phyloP scores from a whole-genome alignment of 305 asterid species.

The Andrographis paniculata region DNA sequence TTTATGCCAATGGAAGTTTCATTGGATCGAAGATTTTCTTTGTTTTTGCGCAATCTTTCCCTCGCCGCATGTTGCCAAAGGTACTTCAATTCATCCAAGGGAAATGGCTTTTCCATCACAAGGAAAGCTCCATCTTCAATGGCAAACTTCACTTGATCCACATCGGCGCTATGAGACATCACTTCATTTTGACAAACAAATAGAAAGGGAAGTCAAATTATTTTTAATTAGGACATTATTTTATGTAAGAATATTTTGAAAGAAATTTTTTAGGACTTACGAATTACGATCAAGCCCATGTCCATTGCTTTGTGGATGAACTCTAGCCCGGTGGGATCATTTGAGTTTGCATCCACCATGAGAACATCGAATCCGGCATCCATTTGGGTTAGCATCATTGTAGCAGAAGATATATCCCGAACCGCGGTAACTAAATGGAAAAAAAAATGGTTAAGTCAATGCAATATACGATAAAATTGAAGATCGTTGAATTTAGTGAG shows the following conservation, averaged over 20 bases:
- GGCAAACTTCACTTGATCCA: slow-evolving; percentile 19
- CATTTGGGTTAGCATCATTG: slow-evolving; percentile 16
- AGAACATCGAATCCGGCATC: slow-evolving; percentile 21
- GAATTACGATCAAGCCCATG: slow-evolving; percentile 14
- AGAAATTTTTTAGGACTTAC: slow-evolving; percentile 17
- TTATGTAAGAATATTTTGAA: too few relatives aligned
- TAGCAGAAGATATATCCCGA: slow-evolving; percentile 21
- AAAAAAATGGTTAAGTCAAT: not conserved
- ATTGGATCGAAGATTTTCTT: not conserved
- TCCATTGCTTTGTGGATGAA: slow-evolving; percentile 21
- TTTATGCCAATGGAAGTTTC: not conserved
- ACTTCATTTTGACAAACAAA: slow-evolving; percentile 18
- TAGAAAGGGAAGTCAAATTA: not conserved
- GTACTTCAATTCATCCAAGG: slow-evolving; percentile 17
- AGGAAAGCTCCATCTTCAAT: slow-evolving; percentile 35
- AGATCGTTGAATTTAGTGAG: not conserved
- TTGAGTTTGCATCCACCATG: slow-evolving; percentile 23
- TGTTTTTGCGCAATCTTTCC: slow-evolving; percentile 11
- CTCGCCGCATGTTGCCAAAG: slow-evolving; percentile 28
- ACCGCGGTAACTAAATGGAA: slow-evolving; percentile 26
- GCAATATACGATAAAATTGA: not conserved
- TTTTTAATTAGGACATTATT: not conserved
- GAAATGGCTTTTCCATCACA: slow-evolving; percentile 24
- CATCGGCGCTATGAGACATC: slow-evolving; percentile 19
- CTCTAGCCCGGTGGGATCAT: slow-evolving; percentile 16